Evolutionary conservation across 352 stramenopile species (phyloP), one percentile per base, ranked within the genome.

Genomic region (Phytophthora sansomeana): DNA sequence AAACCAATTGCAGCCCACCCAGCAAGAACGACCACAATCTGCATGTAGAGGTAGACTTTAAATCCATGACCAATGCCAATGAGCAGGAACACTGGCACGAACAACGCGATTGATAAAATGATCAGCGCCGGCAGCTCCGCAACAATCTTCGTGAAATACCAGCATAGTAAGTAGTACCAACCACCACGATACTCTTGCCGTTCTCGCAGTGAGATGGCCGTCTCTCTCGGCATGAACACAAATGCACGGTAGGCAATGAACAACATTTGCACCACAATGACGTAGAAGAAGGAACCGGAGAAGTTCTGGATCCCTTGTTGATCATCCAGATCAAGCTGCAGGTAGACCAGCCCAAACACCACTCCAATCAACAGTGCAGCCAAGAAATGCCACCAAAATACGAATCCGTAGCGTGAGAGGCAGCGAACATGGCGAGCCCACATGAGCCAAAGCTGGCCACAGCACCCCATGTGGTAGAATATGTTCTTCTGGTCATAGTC

Each of bases 301-400:
- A 83, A 84, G 51, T 85, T 83, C 50, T 89, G 80, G 30, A 86
- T 81, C 3, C 80, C 75, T 21, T 85, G 68, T 41, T 84, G 73
- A 32, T 73, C 53, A 24, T 85, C 29, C 8, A 78, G 54, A 8
- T 87, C 74, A n/a, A 87, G 43, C 10, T 83, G 69, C 13, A 80
- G 52, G 51, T 77, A 83, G 8, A 83, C 58, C 5, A 83, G 60
- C 0, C 77, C 77, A 38, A 84, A 77, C 13, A 88, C 49, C 0
- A 88, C 46, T 5, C 69, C 71, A 26, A 87, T 74, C 43, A 90
- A 56, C n/a, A 90, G 62, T 5, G 83, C 72, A 42, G 68, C 67
- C 5, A 83, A 60, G 9, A 81, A 65, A 56, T 74, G 71, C 67
- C 53, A 88, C 39, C 66, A 53, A 50, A 88, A 83, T 9, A 68